These are phyloP conservation scores for Carpinus fangiana DNA, from an alignment of 306 rosid species.

Conservation along the genomic window DNA sequence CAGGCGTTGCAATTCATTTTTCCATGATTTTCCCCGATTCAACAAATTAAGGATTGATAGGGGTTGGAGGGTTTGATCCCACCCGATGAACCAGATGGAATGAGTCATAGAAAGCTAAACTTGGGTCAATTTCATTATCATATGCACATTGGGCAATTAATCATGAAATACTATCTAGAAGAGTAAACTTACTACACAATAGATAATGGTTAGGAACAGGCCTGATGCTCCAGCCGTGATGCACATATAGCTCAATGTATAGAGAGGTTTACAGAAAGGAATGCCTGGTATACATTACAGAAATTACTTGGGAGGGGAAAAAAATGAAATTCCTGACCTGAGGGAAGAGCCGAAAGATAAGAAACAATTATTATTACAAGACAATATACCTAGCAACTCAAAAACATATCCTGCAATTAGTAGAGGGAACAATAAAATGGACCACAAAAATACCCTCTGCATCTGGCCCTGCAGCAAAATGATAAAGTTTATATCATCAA, in stretches of 20 bases:
- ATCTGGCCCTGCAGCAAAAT: conserved; percentile 53
- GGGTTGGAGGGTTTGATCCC: neutral
- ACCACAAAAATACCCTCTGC: conserved; percentile 60
- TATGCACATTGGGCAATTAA: conserved; percentile 5
- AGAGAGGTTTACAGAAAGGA: conserved; percentile 71
- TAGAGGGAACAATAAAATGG: conserved; percentile 48
- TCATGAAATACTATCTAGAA: conserved; percentile 10
- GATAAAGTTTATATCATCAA: conserved; percentile 25
- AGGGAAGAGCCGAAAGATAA: neutral
- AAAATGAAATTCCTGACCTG: conserved; percentile 6
- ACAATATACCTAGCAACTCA: conserved; percentile 56
- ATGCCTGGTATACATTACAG: conserved; percentile 51
- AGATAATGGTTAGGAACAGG: conserved; percentile 54
- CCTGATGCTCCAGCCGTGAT: conserved; percentile 77
- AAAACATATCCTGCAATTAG: conserved; percentile 53
- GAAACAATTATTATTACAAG: conserved; percentile 3
- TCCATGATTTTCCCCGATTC: neutral
- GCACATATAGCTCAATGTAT: conserved; percentile 76
- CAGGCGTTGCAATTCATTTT: neutral
- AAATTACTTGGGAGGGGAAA: conserved; percentile 28
- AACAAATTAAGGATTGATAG: neutral
- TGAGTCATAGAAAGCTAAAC: neutral
- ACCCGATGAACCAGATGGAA: neutral
- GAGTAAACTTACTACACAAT: conserved; percentile 56
- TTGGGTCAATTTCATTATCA: neutral